Percentiles rank a stretch among this genome's conserved stretches.
Evolutionary conservation across 2,329 filamentous ascomycete genomes (phyloP).

Genomic region (Beauveria brongniartii): DNA sequence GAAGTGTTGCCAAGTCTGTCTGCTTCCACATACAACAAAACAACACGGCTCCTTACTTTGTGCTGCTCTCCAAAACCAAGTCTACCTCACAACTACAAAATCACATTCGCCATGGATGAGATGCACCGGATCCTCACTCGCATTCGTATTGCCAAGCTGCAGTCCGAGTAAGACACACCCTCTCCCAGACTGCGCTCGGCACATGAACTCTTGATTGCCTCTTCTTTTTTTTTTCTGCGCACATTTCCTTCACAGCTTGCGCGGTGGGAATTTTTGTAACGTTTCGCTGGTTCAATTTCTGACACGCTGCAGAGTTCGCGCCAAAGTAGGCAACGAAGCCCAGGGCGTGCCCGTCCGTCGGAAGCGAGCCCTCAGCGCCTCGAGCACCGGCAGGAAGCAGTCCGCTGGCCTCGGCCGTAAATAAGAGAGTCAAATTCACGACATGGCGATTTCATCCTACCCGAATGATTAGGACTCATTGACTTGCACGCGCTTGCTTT

Average conservation of each 20-base stretch:
- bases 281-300: background rate
- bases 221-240: background rate
- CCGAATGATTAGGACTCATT: too few relatives aligned
- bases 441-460: background rate
- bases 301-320: conserved; percentile 4
- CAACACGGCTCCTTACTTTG: background rate
- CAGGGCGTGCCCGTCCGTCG: conserved; percentile 8
- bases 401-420: background rate
- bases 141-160: conserved; percentile 39
- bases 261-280: background rate
- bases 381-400: conserved; percentile 6
- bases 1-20: background rate
- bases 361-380: conserved; percentile 8
- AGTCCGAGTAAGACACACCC: conserved; percentile 34
- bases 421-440: background rate
- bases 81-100: too few relatives aligned
- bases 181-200: background rate
- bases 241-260: background rate
- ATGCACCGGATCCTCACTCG: conserved; percentile 35
- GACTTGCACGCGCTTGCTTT: too few relatives aligned
- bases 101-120: conserved; percentile 28
- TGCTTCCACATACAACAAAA: background rate
- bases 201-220: background rate
- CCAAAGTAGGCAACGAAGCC: background rate
- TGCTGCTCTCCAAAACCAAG: background rate